Evolutionary conservation across 129 eudicot genomes (phyloP).

Genomic region (Ambrosia artemisiifolia): DNA sequence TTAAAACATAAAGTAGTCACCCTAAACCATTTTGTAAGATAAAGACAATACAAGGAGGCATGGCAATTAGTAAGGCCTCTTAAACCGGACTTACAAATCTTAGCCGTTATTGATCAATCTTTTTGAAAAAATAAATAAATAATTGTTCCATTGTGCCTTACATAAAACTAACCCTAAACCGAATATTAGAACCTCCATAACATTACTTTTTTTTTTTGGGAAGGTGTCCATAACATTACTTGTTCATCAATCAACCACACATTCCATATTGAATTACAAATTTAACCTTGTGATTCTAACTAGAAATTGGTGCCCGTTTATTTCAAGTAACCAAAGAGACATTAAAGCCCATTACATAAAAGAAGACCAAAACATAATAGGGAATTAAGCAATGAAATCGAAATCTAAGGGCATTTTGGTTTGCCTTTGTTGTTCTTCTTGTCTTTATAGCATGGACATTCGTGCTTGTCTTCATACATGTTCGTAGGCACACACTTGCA

Average conservation of each 20-base stretch:
- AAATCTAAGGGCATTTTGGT: conserved; percentile 69
- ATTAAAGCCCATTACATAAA: conserved; percentile 20
- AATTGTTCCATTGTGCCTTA: not conserved
- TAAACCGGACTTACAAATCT: no score
- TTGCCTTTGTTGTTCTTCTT: conserved; percentile 65
- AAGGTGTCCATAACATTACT: not conserved
- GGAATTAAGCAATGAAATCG: conserved; percentile 10
- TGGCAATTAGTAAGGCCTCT: no score
- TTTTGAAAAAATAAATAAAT: not conserved
- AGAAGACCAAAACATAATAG: not conserved
- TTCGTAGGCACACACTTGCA: conserved; percentile 88
- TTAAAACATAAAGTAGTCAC: no score
- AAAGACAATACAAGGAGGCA: no score
- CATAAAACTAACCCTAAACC: not conserved
- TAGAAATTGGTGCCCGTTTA: conserved; percentile 24
- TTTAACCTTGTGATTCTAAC: conserved; percentile 15
- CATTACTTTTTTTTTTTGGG: no score
- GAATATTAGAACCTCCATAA: not conserved
- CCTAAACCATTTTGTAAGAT: no score
- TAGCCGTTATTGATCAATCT: no score
- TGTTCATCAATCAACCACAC: not conserved
- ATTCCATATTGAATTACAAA: not conserved
- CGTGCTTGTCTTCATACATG: conserved; percentile 64
- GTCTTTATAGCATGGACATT: conserved; percentile 87
- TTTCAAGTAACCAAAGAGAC: conserved; percentile 25